phyloP scores from a whole-genome alignment of 345 rosid genomes.

The Dimocarpus longan region DNA sequence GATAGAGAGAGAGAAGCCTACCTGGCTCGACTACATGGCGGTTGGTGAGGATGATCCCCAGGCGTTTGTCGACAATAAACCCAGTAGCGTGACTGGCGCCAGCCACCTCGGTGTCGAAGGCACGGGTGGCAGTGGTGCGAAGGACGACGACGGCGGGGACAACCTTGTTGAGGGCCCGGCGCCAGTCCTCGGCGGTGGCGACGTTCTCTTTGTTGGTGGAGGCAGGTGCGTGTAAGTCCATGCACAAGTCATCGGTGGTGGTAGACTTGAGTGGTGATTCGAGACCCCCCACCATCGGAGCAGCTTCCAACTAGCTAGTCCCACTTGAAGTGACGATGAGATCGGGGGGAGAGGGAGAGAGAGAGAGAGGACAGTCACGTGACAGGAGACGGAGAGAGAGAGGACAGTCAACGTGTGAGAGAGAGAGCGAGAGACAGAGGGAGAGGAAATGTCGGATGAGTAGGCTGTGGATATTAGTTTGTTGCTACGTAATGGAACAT shows the following conservation, averaged over 20 bases:
- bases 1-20: constrained; percentile 6
- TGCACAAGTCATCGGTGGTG: constrained; percentile 53
- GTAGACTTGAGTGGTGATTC: constrained; percentile 6
- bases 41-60: constrained; percentile 93
- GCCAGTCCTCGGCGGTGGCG: constrained; percentile 89
- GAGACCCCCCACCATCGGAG: neutral
- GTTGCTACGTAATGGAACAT: no score
- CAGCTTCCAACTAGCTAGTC: constrained; percentile 52
- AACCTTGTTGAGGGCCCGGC: constrained; percentile 63
- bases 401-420: no score
- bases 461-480: no score
- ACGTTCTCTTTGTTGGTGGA: constrained; percentile 51
- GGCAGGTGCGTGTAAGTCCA: constrained; percentile 52
- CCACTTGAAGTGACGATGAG: constrained; percentile 22
- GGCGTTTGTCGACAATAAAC: constrained; percentile 82
- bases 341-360: no score
- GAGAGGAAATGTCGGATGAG: no score
- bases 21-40: constrained; percentile 97
- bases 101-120: constrained; percentile 87
- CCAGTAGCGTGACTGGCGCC: constrained; percentile 86
- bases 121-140: constrained; percentile 78
- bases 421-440: no score
- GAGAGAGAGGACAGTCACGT: no score
- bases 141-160: constrained; percentile 93
- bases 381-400: no score